A percentile compares a stretch with the other conserved stretches of the same genome.
These are phyloP conservation scores for Serendipita indica DNA, from an alignment of 768 basidiomycete genomes.

Conservation along the genomic window DNA sequence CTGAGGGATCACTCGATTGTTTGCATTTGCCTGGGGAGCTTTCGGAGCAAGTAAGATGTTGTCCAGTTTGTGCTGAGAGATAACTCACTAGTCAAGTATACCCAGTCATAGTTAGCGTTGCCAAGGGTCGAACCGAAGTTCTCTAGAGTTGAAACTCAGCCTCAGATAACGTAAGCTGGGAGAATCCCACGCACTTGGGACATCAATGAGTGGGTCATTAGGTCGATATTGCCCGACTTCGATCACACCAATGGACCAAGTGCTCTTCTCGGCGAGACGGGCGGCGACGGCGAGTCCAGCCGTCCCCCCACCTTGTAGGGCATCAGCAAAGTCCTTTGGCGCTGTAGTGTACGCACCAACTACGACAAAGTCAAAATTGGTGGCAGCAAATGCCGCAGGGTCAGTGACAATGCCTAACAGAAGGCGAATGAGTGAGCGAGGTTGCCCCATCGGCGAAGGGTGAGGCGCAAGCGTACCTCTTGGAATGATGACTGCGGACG, in stretches of 20 bases:
- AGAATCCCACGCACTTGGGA: not conserved
- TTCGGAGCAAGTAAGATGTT: not conserved
- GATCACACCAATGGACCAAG: slow-evolving; percentile 18
- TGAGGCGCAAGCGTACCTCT: not conserved
- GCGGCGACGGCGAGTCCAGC: slow-evolving; percentile 23
- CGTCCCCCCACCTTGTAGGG: slow-evolving; percentile 16
- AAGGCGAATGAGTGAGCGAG: not conserved
- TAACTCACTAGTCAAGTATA: slow-evolving; percentile 14
- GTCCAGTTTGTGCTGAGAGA: not conserved
- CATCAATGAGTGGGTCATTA: slow-evolving; percentile 8
- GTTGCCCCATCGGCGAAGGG: not conserved
- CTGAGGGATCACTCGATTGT: slow-evolving; percentile 16
- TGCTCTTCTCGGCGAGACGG: slow-evolving; percentile 12
- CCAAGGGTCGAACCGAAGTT: slow-evolving; percentile 12
- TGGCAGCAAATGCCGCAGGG: slow-evolving; percentile 10
- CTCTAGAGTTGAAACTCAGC: not conserved
- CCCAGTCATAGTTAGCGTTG: slow-evolving; percentile 19
- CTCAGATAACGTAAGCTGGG: not conserved
- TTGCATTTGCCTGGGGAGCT: slow-evolving; percentile 14
- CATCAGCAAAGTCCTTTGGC: not conserved
- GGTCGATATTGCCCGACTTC: slow-evolving; percentile 20
- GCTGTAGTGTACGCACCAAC: slow-evolving; percentile 2
- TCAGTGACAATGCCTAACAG: not conserved
- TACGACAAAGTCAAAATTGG: slow-evolving; percentile 17
- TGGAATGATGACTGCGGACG: not conserved